Percentiles rank a stretch among this genome's conserved stretches.
phyloP scores from a whole-genome alignment of 257 asterid genomes.

The Paraleonurus japonicus region DNA sequence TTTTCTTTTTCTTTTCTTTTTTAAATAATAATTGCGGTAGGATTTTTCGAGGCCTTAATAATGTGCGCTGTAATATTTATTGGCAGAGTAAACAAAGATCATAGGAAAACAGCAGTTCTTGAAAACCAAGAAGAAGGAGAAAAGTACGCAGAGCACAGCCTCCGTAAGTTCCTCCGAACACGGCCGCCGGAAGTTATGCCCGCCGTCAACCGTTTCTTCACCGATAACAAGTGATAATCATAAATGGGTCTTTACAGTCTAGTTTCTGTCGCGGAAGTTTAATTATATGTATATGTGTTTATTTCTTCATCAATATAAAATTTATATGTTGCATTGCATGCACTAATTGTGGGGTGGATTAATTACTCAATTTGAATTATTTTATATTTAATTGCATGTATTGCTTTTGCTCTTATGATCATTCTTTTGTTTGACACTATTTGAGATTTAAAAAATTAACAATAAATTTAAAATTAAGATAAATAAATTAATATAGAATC shows the following conservation, averaged over 20 bases:
- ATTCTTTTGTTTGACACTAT: background rate
- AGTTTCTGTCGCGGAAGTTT: background rate
- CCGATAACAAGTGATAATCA: slow-evolving; percentile 30
- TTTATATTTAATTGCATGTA: background rate
- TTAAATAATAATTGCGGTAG: too few relatives aligned
- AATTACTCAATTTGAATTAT: background rate
- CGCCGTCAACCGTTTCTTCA: slow-evolving; percentile 72
- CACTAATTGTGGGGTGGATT: background rate
- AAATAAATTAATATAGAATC: too few relatives aligned
- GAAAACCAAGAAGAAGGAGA: slow-evolving; percentile 83
- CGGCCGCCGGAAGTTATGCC: slow-evolving; percentile 93
- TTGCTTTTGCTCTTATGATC: background rate
- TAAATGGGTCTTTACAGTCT: too few relatives aligned
- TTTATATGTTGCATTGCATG: background rate
- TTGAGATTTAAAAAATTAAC: background rate
- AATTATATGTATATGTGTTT: background rate
- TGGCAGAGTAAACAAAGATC: slow-evolving; percentile 59
- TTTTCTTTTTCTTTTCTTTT: background rate
- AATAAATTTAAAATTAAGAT: too few relatives aligned
- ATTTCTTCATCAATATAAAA: background rate
- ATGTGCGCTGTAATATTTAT: too few relatives aligned
- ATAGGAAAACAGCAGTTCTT: slow-evolving; percentile 49
- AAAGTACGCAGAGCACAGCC: slow-evolving; percentile 58
- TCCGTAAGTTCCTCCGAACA: slow-evolving; percentile 74
- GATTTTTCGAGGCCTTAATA: too few relatives aligned